Percentiles rank a stretch among this genome's conserved stretches.
Conservation (phyloP, 2,329 filamentous ascomycete species). For the Clonostachys solani region DNA sequence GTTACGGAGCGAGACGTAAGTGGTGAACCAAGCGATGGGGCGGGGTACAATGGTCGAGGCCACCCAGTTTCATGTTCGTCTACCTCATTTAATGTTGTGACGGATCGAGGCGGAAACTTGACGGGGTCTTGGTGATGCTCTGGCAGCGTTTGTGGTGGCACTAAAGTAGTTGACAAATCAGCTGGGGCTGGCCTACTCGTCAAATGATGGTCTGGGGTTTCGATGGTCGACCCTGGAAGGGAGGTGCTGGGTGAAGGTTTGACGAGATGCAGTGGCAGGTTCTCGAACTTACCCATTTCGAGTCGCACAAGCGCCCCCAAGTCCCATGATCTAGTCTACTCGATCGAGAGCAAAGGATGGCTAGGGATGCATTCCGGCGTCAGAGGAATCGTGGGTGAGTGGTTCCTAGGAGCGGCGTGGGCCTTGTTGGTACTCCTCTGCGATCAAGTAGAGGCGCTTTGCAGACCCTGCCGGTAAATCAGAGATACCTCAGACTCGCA, state of each 20-base stretch:
- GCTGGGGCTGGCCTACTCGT: too few species aligned
- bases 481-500: too few species aligned
- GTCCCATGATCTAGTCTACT: conserved; percentile 8
- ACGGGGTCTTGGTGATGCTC: conserved; percentile 48
- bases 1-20: conserved; percentile 31
- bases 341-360: not conserved
- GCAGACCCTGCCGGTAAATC: too few species aligned
- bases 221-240: too few species aligned
- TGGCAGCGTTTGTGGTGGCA: conserved; percentile 56
- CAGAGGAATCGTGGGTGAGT: too few species aligned
- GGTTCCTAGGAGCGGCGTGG: too few species aligned
- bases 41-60: conserved; percentile 30
- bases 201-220: too few species aligned
- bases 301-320: conserved; percentile 12
- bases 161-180: conserved; percentile 20
- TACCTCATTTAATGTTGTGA: conserved; percentile 48
- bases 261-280: too few species aligned
- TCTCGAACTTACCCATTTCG: conserved; percentile 15
- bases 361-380: too few species aligned
- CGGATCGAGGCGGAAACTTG: conserved; percentile 46
- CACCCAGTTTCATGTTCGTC: conserved; percentile 30
- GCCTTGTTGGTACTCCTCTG: too few species aligned
- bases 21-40: conserved; percentile 29
- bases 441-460: too few species aligned
- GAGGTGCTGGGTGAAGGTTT: too few species aligned